Conservation (phyloP, 371 early-diverging fungal genomes). For the Lichtheimia corymbifera region DNA sequence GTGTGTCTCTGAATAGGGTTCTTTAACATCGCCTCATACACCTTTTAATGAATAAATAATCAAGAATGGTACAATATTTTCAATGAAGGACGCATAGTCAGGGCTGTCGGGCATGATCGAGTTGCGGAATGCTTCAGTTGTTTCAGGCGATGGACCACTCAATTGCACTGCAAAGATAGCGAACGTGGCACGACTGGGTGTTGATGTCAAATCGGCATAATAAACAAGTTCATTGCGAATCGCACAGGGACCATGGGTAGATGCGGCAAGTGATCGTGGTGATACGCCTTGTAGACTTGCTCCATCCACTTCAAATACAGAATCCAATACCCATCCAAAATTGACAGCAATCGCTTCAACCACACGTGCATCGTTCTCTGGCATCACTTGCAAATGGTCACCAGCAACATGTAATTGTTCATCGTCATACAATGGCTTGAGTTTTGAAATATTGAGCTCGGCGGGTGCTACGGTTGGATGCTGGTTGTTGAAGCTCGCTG, state of each 20-base stretch:
- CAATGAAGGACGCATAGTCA: slow-evolving; percentile 44
- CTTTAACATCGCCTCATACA: no score
- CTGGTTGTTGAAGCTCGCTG: slow-evolving; percentile 37
- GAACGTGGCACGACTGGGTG: slow-evolving; percentile 49
- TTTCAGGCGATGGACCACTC: slow-evolving; percentile 29
- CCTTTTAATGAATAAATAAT: slow-evolving; percentile 9
- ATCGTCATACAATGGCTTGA: slow-evolving; percentile 25
- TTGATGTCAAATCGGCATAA: slow-evolving; percentile 49
- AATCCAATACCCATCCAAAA: slow-evolving; percentile 56
- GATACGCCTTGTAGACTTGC: slow-evolving; percentile 30
- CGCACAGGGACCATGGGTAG: slow-evolving; percentile 48
- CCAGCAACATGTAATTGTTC: slow-evolving; percentile 46
- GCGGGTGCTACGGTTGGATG: slow-evolving; percentile 43
- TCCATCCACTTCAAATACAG: slow-evolving; percentile 51
- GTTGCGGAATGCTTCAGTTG: slow-evolving; percentile 32
- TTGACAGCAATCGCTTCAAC: slow-evolving; percentile 49
- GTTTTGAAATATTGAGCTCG: slow-evolving; percentile 38
- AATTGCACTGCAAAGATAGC: slow-evolving; percentile 44
- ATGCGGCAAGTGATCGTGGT: slow-evolving; percentile 51
- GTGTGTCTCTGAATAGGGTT: no score
- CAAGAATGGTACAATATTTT: slow-evolving; percentile 48
- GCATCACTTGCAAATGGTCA: slow-evolving; percentile 60
- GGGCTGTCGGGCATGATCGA: slow-evolving; percentile 43
- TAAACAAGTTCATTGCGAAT: slow-evolving; percentile 49
- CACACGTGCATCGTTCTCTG: slow-evolving; percentile 36